phyloP scores from a whole-genome alignment of 345 rosid species.

The Turnera subulata region DNA sequence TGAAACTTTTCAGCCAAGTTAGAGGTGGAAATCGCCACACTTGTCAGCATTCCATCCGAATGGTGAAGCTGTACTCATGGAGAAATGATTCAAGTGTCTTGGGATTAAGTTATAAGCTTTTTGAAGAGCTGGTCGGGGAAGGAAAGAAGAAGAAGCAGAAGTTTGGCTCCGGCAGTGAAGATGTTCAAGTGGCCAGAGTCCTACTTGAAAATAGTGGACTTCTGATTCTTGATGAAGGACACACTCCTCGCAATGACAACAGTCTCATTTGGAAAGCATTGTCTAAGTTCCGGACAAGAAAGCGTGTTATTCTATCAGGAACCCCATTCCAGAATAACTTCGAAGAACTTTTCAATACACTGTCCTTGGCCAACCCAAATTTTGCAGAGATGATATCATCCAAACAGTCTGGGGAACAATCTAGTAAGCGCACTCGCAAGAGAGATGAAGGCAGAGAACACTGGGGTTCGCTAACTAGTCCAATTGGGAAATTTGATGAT shows the following conservation, averaged over 20 bases:
- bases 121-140: conserved; percentile 47
- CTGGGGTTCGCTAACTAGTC: conserved; percentile 31
- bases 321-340: conserved; percentile 85
- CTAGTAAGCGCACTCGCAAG: background rate
- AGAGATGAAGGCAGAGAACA: conserved; percentile 21
- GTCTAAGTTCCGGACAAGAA: conserved; percentile 42
- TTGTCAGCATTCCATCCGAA: conserved; percentile 20
- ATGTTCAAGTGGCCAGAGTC: conserved; percentile 23
- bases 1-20: conserved; percentile 11
- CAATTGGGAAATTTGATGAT: conserved; percentile 25
- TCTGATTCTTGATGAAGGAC: conserved; percentile 77
- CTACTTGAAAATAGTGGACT: conserved; percentile 47
- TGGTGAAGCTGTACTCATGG: conserved; percentile 67
- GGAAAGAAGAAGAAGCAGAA: conserved; percentile 20
- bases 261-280: conserved; percentile 59
- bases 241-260: conserved; percentile 56
- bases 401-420: too few species aligned
- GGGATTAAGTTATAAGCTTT: conserved; percentile 57
- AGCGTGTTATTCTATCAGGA: conserved; percentile 70
- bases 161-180: conserved; percentile 9
- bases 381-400: conserved; percentile 14
- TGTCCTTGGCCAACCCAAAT: conserved; percentile 52
- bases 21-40: conserved; percentile 9
- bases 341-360: conserved; percentile 56
- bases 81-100: conserved; percentile 42